A percentile compares a stretch with the other conserved stretches of the same genome.
Evolutionary conservation across 371 early-diverging fungal species (phyloP).

Genomic region (Rhizopus arrhizus): DNA sequence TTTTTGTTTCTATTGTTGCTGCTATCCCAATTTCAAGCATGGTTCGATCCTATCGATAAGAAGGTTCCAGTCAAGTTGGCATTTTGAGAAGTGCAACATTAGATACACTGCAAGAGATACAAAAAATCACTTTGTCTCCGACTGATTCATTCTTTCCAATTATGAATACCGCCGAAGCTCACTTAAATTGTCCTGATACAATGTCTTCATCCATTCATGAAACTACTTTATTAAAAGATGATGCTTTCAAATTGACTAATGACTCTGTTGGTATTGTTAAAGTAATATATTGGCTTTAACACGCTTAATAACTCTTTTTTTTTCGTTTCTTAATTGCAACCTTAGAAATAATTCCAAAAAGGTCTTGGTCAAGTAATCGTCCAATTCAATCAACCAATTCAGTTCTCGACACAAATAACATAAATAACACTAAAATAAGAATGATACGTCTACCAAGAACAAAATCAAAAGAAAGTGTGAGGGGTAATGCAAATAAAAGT

Average conservation of each 20-base stretch:
- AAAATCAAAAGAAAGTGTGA: slow-evolving; percentile 8
- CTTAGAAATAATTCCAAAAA: slow-evolving; percentile 24
- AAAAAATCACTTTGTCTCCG: slow-evolving; percentile 13
- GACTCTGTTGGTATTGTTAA: slow-evolving; percentile 7
- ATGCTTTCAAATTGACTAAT: neutral
- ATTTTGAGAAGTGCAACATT: no score
- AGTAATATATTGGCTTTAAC: neutral
- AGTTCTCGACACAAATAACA: neutral
- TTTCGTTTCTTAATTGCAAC: neutral
- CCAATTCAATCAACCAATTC: slow-evolving; percentile 7
- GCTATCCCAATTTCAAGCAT: no score
- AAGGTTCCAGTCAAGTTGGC: no score
- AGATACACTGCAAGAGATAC: no score
- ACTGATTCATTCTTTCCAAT: slow-evolving; percentile 8
- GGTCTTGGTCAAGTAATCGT: slow-evolving; percentile 22
- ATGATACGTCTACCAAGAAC: slow-evolving; percentile 16
- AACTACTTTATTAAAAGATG: slow-evolving; percentile 13
- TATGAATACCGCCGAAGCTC: slow-evolving; percentile 15
- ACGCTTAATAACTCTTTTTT: neutral
- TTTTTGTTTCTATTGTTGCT: no score
- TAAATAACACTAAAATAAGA: slow-evolving; percentile 2
- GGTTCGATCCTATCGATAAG: no score
- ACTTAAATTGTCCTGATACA: slow-evolving; percentile 17
- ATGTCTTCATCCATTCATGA: slow-evolving; percentile 31
- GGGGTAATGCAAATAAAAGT: neutral